Evolutionary conservation across 2,329 filamentous ascomycete genomes (phyloP), one percentile per base, ranked within the genome.

Genomic region (Paramyrothecium sp.): DNA sequence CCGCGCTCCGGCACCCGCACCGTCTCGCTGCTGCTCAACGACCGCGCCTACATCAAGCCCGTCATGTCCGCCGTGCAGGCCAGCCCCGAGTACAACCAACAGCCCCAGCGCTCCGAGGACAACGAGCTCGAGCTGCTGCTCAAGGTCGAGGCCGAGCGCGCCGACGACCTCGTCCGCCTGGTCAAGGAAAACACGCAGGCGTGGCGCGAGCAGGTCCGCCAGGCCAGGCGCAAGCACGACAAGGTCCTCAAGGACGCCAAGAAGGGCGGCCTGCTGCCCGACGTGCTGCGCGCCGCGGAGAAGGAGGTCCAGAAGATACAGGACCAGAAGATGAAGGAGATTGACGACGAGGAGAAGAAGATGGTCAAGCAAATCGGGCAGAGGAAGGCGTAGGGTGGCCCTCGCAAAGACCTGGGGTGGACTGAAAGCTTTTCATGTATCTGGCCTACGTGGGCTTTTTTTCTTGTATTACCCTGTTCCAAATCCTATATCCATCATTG

Each of bases 91-190:
- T 85, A 82, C 71, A 85, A 85, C 75, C 82, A 85, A 77, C 82
- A 85, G 76, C 82, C 83, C 51, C 84, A 86, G 77, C 75, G 75
- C 20, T 77, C 77, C 67, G 75, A 80, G 50, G 83, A 86, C 68
- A 85, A 85, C 70, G 81, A 83, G 70, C 78, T 86, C 21, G 83
- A 86, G 74, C 78, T 86, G 57, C 65, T 81, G 26, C 75, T 86
- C 59, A 77, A 77, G 65, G 71, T 85, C 55, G 82, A 85, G 75
- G 71, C 76, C 30, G 81, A 83, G 73, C 71, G 71, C 61, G 75
- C 72, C 55, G 82, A 83, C 26, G 81, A 80, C 55, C 66, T 80
- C 41, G 67, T 69, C 51, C 69, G 69, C 57, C 69, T 78, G 34
- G 72, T 78, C 51, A 77, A 75, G 67, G 80, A 80, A 46, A 63